phyloP scores from a whole-genome alignment of 306 rosid species.

The Oxytropis ochrocephala region DNA sequence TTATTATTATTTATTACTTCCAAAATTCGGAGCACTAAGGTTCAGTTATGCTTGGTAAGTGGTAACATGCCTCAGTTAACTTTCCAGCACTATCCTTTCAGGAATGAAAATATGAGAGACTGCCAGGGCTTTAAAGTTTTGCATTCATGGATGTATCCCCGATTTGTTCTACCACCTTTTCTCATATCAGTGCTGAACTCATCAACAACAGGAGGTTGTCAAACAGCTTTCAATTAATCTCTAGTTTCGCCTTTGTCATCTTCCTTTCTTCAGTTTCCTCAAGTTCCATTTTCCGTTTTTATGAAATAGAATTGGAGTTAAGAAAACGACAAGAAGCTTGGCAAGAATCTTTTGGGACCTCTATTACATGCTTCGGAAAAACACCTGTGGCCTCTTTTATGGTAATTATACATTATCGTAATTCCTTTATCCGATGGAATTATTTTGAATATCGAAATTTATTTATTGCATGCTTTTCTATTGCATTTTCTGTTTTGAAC shows the following conservation, averaged over 20 bases:
- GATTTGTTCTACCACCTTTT: constrained; percentile 68
- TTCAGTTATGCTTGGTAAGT: constrained; percentile 30
- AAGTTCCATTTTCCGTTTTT: background rate
- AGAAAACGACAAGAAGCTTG: constrained; percentile 63
- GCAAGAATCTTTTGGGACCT: constrained; percentile 91
- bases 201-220: constrained; percentile 55
- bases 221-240: constrained; percentile 9
- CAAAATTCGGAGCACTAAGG: constrained; percentile 40
- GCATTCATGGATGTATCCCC: constrained; percentile 95
- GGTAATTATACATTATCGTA: constrained; percentile 44
- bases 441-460: background rate
- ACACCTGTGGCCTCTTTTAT: constrained; percentile 74
- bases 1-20: constrained; percentile 10
- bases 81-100: constrained; percentile 26
- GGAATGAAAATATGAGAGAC: constrained; percentile 34
- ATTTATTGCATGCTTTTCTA: background rate
- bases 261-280: constrained; percentile 7
- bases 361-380: constrained; percentile 77
- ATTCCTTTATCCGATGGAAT: background rate
- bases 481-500: background rate
- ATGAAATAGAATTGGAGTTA: constrained; percentile 66
- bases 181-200: constrained; percentile 67
- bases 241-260: background rate
- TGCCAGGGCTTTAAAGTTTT: constrained; percentile 35
- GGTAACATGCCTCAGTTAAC: constrained; percentile 37